Evolutionary conservation across 225 moss, liverwort and hornwort species (phyloP).

Genomic region (Straminergon stramineum): DNA sequence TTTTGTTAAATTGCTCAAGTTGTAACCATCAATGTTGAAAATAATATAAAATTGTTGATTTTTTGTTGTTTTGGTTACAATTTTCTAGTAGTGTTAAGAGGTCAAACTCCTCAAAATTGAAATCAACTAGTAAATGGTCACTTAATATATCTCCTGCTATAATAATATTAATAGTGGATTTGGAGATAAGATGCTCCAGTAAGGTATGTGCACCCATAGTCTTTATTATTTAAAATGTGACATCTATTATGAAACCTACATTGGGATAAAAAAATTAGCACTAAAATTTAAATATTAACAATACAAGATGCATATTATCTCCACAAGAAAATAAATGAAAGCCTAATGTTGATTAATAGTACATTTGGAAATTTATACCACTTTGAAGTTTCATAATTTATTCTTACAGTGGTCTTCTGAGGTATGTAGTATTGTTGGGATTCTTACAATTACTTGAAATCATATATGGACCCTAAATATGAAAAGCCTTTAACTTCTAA

Average conservation of each 20-base stretch:
- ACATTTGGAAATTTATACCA: neutral
- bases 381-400: no score
- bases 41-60: no score
- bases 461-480: neutral
- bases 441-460: neutral
- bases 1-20: no score
- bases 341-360: neutral
- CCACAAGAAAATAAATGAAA: neutral
- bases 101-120: neutral
- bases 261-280: neutral
- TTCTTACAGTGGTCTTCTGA: rapidly evolving
- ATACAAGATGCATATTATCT: neutral
- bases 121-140: neutral
- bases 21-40: no score
- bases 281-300: neutral
- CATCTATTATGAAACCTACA: rapidly evolving
- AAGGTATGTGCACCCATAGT: neutral
- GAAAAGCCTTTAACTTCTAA: neutral
- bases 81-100: no score
- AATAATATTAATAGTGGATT: neutral
- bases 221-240: neutral
- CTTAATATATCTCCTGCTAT: neutral
- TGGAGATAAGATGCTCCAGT: neutral
- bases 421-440: rapidly evolving
- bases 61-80: no score